Base-by-base conservation (phyloP, 345 rosid genomes). In the Bretschneidera sinensis region DNA sequence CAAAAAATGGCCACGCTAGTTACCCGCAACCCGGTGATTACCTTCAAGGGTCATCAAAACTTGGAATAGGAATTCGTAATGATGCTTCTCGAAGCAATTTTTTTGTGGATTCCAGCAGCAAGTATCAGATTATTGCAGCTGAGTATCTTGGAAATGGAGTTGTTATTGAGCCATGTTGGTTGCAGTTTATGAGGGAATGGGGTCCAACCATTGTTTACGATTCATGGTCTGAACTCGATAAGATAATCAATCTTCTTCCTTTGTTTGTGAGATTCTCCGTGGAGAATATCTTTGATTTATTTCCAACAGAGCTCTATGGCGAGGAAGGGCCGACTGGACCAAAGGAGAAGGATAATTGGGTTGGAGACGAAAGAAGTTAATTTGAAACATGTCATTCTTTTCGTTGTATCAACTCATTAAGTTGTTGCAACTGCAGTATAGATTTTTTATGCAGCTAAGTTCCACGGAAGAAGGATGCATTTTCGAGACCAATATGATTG, bases 261-360 rank as follows among this genome's bases (percentile, higher is more conserved):
- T 67, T 81, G 21, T 75, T 84, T 57, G 80, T 86, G 60, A 83
- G 92, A 56, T 86, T 84, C 71, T 91, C 98, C 1, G 60, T 91
- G 20, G 91, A 83, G 78, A 85, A 78, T 74, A 71, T 92, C 63
- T 64, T 86, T 20, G 95, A 92, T 54, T 76, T 85, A 84, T 83
- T 92, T 60, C 98, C 98, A 1, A 79, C 90, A 1, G 92, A 85
- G 75, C 88, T 92, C 15, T 88, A 88, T 11, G 98, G 98, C 0
- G 98, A 92, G 82, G 96, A 92, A 72, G 98, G 98, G 51, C 98
- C 98, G 6, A 86, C 96, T 0, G 98, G 98, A 22, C 98, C 96
- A 0, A 92, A 92, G 74, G 98, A 88, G 79, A 92, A 92, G 52
- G 77, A 86, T 55, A 88, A 92, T 55, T 88, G 98, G 98, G 45